Evolutionary conservation across 2,329 filamentous ascomycete species (phyloP), one percentile per base, ranked within the genome.

Genomic region (Ustilaginoidea virens): DNA sequence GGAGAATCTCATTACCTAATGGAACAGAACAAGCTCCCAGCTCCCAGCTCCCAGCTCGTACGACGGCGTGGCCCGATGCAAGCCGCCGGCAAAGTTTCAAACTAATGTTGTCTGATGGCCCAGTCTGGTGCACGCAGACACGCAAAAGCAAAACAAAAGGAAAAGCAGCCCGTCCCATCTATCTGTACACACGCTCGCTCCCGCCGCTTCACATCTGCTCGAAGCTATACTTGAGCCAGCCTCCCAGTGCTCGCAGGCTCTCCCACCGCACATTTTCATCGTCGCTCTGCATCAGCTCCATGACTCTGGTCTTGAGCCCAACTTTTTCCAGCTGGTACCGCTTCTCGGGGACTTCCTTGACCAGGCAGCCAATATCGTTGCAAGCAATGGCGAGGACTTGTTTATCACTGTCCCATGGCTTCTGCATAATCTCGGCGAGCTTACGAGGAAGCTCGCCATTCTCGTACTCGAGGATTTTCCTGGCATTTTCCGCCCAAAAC

Each of bases 251-350:
- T 44, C 79, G 73, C 57, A 94, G 58, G 53, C 81, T 90, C 62
- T 94, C 86, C 83, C 85, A 94, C 47, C 86, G 67, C 26, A 94
- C 82, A 34, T 73, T 76, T 60, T 93, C 85, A 45, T 93, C 83
- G 33, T 74, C 66, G 47, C 92, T 82, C 44, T 73, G 75, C 86
- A 94, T 94, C 46, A 94, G 63, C 57, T 85, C 80, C 85, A 94
- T 92, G 35, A 93, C 77, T 40, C 82, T 68, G 12, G 70, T 71
- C 68, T 94, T 94, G 37, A 94, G 55, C 0, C 83, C 83, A 24
- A 85, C 54, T 57, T 76, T 85, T 60, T 94, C 86, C 42, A 93
- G 63, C 49, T 79, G 70, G 33, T 66, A 61, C 45, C 86, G 65
- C 59, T 77, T 80, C 59, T 92, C 85, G 0, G 86, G 85, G 31